Evolutionary conservation across 208 protist genomes (phyloP).

Genomic region (Trichomonas tenax): DNA sequence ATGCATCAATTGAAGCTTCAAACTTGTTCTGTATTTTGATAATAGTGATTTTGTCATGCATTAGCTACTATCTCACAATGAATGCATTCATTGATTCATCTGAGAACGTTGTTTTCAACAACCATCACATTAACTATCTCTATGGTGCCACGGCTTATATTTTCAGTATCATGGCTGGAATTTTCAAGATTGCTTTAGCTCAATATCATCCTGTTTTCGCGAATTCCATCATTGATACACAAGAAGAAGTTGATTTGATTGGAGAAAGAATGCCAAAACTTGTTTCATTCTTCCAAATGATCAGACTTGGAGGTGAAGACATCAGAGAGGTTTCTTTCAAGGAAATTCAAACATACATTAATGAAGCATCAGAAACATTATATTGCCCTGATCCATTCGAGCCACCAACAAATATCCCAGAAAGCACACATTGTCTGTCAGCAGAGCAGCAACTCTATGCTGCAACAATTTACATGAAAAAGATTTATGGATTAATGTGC

Average conservation of each 20-base stretch:
- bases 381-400: not conserved
- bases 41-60: not conserved
- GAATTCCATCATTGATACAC: not conserved
- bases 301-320: not conserved
- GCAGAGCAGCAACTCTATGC: not conserved
- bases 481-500: not conserved
- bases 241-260: not conserved
- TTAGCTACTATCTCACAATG: not conserved
- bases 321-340: not conserved
- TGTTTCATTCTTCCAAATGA: not conserved
- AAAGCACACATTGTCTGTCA: not conserved
- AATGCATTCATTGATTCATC: not conserved
- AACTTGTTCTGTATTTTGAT: not conserved
- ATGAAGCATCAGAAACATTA: not conserved
- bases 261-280: not conserved
- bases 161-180: not conserved
- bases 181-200: not conserved
- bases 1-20: not conserved
- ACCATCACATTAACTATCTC: not conserved
- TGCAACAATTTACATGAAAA: not conserved
- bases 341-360: not conserved
- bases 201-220: not conserved
- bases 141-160: not conserved
- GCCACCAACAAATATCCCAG: not conserved
- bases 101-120: not conserved